phyloP scores from a whole-genome alignment of 805 yeast genomes.

The Hanseniaspora lindneri region DNA sequence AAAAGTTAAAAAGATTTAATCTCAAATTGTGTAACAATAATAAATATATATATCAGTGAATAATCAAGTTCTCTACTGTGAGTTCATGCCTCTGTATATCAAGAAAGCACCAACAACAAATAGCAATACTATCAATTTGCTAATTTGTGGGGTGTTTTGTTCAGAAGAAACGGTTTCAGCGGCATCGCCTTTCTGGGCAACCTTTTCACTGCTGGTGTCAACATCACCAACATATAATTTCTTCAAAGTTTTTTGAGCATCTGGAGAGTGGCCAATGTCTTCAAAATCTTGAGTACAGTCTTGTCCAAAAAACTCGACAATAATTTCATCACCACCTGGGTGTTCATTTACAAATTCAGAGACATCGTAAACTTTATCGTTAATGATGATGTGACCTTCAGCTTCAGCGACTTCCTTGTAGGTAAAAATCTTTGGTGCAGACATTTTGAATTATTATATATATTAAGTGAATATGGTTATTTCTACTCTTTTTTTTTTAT shows the following conservation, averaged over 20 bases:
- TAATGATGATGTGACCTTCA: constrained; percentile 74
- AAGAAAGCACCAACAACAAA: constrained; percentile 44
- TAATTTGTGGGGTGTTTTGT: constrained; percentile 27
- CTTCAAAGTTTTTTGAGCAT: constrained; percentile 68
- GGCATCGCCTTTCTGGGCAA: constrained; percentile 22
- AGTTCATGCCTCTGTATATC: constrained; percentile 23
- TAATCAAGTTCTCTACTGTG: too few relatives aligned
- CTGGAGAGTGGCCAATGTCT: constrained; percentile 96
- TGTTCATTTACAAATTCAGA: constrained; percentile 45
- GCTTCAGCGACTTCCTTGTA: constrained; percentile 62
- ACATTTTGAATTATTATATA: constrained; percentile 4
- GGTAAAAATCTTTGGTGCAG: constrained; percentile 38
- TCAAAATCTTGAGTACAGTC: constrained; percentile 76
- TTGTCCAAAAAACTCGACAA: constrained; percentile 65
- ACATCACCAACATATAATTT: constrained; percentile 66
- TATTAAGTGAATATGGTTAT: too few relatives aligned
- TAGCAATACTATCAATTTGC: constrained; percentile 69
- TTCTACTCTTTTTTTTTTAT: background rate
- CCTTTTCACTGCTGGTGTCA: constrained; percentile 47
- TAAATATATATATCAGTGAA: constrained; percentile 2
- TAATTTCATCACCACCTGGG: constrained; percentile 76
- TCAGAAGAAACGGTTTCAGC: constrained; percentile 45
- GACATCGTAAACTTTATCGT: constrained; percentile 77
- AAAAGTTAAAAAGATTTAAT: too few relatives aligned
- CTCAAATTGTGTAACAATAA: too few relatives aligned